phyloP scores from a whole-genome alignment of 1,284 basidiomycete genomes.

The Blastosporella zonata region DNA sequence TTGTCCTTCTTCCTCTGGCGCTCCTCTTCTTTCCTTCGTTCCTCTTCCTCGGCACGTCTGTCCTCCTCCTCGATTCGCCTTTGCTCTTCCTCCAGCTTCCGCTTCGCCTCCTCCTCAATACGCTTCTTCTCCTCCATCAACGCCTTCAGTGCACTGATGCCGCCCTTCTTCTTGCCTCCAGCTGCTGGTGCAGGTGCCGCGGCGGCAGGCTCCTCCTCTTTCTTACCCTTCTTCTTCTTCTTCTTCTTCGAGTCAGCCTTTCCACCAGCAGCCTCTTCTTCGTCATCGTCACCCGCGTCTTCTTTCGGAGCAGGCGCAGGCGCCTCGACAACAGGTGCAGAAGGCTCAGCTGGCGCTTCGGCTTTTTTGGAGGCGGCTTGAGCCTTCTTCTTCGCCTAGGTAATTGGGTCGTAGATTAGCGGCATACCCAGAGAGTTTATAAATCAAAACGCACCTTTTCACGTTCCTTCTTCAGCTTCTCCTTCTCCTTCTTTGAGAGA shows the following conservation, averaged over 20 bases:
- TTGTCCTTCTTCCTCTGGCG: conserved; percentile 85
- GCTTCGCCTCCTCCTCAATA: conserved; percentile 76
- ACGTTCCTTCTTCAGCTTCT: conserved; percentile 90
- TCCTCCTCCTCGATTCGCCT: conserved; percentile 85
- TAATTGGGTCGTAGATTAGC: conserved; percentile 4
- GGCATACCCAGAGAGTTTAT: background rate
- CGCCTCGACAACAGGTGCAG: conserved; percentile 24
- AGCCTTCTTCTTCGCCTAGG: conserved; percentile 91
- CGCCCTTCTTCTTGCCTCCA: conserved; percentile 70
- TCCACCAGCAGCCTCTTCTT: conserved; percentile 54
- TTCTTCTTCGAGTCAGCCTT: conserved; percentile 77
- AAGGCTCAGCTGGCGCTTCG: conserved; percentile 31
- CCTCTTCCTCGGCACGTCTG: conserved; percentile 74
- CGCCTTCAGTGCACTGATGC: conserved; percentile 72
- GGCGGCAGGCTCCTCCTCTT: conserved; percentile 64
- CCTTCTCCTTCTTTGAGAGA: conserved; percentile 90
- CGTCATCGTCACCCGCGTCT: conserved; percentile 43
- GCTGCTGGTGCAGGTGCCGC: conserved; percentile 44
- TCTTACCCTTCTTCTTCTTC: conserved; percentile 89
- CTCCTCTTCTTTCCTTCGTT: conserved; percentile 73
- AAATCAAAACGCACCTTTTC: conserved; percentile 65
- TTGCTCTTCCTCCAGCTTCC: conserved; percentile 71
- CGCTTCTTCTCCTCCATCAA: conserved; percentile 89
- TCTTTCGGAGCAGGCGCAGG: conserved; percentile 32
- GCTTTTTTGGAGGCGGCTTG: conserved; percentile 86